Conservation (phyloP, 306 rosid genomes). For the Fragaria ananassa region DNA sequence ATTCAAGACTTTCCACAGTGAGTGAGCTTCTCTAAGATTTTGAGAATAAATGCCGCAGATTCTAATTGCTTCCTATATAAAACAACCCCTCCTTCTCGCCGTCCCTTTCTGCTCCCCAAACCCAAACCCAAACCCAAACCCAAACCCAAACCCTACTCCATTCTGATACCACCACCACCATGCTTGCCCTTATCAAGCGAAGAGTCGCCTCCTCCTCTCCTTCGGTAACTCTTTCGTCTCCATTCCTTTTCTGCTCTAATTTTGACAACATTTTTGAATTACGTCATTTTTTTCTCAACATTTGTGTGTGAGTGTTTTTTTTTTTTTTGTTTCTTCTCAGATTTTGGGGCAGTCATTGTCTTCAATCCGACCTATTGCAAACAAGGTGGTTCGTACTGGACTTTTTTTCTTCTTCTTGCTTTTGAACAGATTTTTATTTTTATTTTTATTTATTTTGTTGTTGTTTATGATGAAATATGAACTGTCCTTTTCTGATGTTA, state of each 20-base stretch:
- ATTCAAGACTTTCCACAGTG: not conserved
- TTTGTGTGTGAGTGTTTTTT: not conserved
- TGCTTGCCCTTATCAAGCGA: conserved; percentile 68
- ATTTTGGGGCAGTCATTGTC: conserved; percentile 39
- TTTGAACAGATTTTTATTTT: not conserved
- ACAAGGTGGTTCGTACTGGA: conserved; percentile 44
- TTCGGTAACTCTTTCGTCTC: conserved; percentile 15
- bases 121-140: not conserved
- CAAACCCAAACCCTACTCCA: not conserved
- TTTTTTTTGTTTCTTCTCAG: conserved; percentile 26
- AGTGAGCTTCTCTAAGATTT: not conserved
- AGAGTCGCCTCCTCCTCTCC: conserved; percentile 62
- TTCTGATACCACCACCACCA: not conserved
- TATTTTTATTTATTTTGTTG: too few relatives aligned
- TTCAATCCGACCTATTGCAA: conserved; percentile 34
- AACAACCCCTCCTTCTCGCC: not conserved
- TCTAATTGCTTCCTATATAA: not conserved
- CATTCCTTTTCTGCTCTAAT: not conserved
- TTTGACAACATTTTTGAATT: not conserved
- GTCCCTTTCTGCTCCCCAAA: not conserved
- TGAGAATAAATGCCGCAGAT: not conserved
- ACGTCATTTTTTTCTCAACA: not conserved
- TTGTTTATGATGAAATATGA: not conserved
- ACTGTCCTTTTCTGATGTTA: not conserved
- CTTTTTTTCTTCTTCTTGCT: not conserved